These are phyloP conservation scores for Macadamia tetraphylla DNA, from an alignment of 164 flowering plant genomes.

Conservation along the genomic window DNA sequence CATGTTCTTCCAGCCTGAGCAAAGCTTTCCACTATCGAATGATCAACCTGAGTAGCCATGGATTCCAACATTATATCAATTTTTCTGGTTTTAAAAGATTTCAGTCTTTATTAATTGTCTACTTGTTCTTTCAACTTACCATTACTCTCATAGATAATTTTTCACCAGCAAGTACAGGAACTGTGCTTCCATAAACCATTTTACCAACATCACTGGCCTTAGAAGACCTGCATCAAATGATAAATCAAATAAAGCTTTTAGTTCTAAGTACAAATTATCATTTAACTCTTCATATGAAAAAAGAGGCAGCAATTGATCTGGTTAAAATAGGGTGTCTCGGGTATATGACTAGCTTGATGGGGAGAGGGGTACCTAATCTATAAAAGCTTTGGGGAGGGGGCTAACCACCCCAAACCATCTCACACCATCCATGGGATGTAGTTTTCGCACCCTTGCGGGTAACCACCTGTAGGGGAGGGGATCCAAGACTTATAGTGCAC, in stretches of 20 bases:
- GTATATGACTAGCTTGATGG: no score
- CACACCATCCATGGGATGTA: no score
- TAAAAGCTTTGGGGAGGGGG: no score
- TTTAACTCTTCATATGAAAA: no score
- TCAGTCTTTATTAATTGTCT: background rate
- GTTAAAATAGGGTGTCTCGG: no score
- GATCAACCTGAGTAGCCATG: constrained; percentile 43
- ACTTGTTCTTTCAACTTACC: constrained; percentile 30
- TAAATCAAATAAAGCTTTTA: background rate
- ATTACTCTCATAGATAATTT: constrained; percentile 55
- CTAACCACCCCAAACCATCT: no score
- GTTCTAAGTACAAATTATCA: no score
- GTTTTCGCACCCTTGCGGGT: no score
- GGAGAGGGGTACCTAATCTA: no score
- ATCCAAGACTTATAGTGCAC: no score
- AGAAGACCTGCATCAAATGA: constrained; percentile 43
- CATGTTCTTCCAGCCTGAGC: constrained; percentile 82
- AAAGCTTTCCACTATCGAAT: constrained; percentile 80
- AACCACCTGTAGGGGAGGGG: no score
- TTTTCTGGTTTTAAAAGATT: background rate
- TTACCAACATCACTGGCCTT: constrained; percentile 59
- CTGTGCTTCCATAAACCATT: constrained; percentile 45
- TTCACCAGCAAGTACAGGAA: constrained; percentile 66
- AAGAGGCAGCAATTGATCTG: no score
- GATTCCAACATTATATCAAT: background rate